A percentile compares a stretch with the other conserved stretches of the same genome.
Conservation (phyloP, 768 basidiomycete genomes). For the Amanita phalloides region DNA sequence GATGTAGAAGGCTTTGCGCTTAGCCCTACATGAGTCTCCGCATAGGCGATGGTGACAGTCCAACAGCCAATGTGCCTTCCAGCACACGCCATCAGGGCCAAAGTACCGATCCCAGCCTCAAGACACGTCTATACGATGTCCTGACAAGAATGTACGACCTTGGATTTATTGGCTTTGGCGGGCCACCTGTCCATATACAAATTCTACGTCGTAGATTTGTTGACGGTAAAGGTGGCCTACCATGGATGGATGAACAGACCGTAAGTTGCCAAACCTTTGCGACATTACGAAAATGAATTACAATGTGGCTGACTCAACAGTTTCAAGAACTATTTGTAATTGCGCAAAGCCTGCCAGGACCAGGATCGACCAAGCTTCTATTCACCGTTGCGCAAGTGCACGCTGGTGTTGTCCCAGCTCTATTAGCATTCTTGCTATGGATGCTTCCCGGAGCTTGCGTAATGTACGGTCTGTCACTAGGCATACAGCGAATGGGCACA, state of each 20-base stretch:
- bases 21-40: too few species aligned
- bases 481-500: constrained; percentile 28
- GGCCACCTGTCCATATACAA: constrained; percentile 38
- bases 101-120: background rate
- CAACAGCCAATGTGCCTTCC: too few species aligned
- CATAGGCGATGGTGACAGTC: too few species aligned
- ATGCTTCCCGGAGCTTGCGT: constrained; percentile 36
- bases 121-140: background rate
- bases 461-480: constrained; percentile 36
- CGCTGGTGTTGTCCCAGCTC: constrained; percentile 28
- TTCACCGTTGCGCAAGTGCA: constrained; percentile 34
- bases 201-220: constrained; percentile 31
- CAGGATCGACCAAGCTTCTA: constrained; percentile 36
- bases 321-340: constrained; percentile 38
- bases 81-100: background rate
- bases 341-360: constrained; percentile 36
- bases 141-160: constrained; percentile 22
- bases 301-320: constrained; percentile 10
- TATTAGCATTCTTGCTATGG: constrained; percentile 32
- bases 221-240: constrained; percentile 20
- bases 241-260: constrained; percentile 31
- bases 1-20: too few species aligned
- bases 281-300: background rate
- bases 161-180: constrained; percentile 37
- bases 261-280: constrained; percentile 13